Evolutionary conservation across 176 grass and related monocot species (phyloP).

Genomic region (Leersia perrieri): DNA sequence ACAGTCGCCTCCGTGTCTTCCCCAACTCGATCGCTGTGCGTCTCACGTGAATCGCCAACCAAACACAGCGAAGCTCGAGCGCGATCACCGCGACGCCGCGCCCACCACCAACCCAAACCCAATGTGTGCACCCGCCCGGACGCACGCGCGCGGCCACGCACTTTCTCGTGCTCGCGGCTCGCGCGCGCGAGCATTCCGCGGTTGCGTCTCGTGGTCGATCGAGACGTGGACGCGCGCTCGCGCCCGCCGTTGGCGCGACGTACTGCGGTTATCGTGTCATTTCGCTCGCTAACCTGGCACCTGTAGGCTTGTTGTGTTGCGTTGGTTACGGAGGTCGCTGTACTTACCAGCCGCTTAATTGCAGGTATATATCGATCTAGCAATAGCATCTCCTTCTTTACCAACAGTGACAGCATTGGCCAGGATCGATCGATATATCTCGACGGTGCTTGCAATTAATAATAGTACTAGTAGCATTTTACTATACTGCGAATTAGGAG

Average conservation of each 20-base stretch:
- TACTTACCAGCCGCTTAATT: not conserved
- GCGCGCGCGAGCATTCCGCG: not conserved
- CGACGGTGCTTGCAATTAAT: not conserved
- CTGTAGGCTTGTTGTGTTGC: not conserved
- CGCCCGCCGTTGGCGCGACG: not conserved
- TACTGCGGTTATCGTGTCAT: not conserved
- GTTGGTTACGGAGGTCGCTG: not conserved
- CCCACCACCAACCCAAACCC: too few species aligned
- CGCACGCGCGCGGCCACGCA: not conserved
- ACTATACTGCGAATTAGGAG: not conserved
- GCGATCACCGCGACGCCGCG: too few species aligned
- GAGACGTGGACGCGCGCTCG: not conserved
- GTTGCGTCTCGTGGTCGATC: too few species aligned
- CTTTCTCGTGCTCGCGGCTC: not conserved
- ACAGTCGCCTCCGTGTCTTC: not conserved
- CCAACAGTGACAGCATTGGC: not conserved
- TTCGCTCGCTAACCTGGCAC: not conserved
- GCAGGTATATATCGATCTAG: not conserved
- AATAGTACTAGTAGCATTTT: too few species aligned
- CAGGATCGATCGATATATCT: not conserved
- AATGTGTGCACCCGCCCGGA: not conserved
- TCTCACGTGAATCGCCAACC: slow-evolving; percentile 11
- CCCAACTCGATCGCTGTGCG: not conserved
- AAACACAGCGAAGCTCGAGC: not conserved
- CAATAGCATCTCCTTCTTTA: not conserved